Base-by-base conservation (phyloP, 257 asterid species). In the Vinca minor region DNA sequence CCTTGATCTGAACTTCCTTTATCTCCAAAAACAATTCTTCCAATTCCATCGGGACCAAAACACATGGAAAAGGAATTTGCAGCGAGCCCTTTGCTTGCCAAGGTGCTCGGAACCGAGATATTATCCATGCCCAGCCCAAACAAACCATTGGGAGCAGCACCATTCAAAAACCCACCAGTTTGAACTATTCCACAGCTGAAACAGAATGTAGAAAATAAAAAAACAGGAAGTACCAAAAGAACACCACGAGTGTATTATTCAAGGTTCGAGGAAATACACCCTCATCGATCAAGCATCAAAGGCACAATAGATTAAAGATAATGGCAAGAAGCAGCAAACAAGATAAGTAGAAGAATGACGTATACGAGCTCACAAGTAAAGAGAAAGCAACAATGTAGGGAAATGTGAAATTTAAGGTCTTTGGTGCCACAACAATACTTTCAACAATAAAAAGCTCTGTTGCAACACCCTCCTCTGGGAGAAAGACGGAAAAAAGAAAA, bases 41-140 rank as follows among this genome's bases (percentile, higher is more conserved):
- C 99, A 20, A 85, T 21, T 64, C 91, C 94, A 74, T 89, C 89
- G 15, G 69, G 76, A 17, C 97, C 90, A 56, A 93, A 93, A 76
- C 99, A 93, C 99, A 89, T 87, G 45, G 96, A 90, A 78, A 93
- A 93, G 39, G 97, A 89, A 78, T 93, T 86, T 41, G 94, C 86
- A 18, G 88, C 79, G 8, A 93, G 82, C 28, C 99, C 97, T 69
- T 81, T 80, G 66, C 62, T 75, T 26, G 99, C 94, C 79, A 93
- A 78, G 32, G 75, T 75, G 82, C 94, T 93, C 25, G 97, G 97
- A 64, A 89, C 91, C 0, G 97, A 93, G 48, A 78, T 41, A 54
- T 65, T 69, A 72, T 82, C 88, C 80, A 87, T 70, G 55, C 99
- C 99, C 11, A 93, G 95, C 48, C 99, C 99, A 63, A 93, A 87